Conservation (phyloP, 2,329 filamentous ascomycete species). For the Boeremia exigua region DNA sequence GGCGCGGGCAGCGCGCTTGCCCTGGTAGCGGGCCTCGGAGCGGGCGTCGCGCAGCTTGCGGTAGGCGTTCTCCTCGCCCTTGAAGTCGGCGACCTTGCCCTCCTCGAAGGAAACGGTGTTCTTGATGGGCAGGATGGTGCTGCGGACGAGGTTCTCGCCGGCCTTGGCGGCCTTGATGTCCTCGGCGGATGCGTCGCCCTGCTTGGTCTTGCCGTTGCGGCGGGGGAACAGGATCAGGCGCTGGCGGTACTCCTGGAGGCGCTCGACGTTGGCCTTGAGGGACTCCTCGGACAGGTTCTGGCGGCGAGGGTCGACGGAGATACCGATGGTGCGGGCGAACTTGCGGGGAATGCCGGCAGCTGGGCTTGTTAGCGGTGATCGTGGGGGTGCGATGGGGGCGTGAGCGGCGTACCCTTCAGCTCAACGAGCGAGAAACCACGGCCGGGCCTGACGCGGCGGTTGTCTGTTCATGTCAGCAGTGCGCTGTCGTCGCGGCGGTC, state of each 20-base stretch:
- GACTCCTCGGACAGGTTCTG: conserved; percentile 97
- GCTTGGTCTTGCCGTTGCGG: conserved; percentile 90
- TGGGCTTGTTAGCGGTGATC: conserved; percentile 56
- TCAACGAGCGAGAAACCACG: conserved; percentile 97
- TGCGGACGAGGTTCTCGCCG: conserved; percentile 58
- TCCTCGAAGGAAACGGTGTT: conserved; percentile 76
- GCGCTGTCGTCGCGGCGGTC: not conserved
- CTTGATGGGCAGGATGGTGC: conserved; percentile 74
- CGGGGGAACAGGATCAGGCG: conserved; percentile 98
- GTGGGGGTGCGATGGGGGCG: not conserved
- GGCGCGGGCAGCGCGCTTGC: conserved; percentile 90
- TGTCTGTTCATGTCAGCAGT: conserved; percentile 60
- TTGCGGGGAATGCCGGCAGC: conserved; percentile 95
- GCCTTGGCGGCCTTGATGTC: conserved; percentile 74
- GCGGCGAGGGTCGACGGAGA: conserved; percentile 93
- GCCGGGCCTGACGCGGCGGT: conserved; percentile 94
- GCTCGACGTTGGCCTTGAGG: conserved; percentile 91
- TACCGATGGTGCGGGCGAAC: conserved; percentile 94
- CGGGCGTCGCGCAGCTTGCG: conserved; percentile 82
- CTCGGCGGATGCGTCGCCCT: conserved; percentile 85
- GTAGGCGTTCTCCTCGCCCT: conserved; percentile 85
- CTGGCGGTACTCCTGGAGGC: conserved; percentile 96
- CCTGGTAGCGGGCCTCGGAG: conserved; percentile 79
- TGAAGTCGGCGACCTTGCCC: conserved; percentile 73
- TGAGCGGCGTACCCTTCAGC: conserved; percentile 78